These are phyloP conservation scores for Hypoxylon rubiginosum DNA, from an alignment of 2,329 filamentous ascomycete genomes.

Conservation along the genomic window DNA sequence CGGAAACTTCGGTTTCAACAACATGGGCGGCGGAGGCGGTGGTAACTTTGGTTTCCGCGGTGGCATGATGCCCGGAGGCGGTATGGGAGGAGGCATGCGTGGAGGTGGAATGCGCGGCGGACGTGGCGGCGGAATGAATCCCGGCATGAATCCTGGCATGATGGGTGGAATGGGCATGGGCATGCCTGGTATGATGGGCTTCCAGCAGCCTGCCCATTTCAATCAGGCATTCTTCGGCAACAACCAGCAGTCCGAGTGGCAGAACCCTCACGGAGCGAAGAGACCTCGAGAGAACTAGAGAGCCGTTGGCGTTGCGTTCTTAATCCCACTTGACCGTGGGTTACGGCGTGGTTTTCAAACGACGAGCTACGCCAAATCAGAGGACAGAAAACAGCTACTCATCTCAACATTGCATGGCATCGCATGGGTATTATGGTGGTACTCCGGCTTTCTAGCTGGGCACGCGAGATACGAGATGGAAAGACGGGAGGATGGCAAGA, in stretches of 20 bases:
- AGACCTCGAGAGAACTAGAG: constrained; percentile 51
- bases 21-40: constrained; percentile 44
- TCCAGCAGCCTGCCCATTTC: constrained; percentile 51
- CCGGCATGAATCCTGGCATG: constrained; percentile 48
- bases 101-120: constrained; percentile 52
- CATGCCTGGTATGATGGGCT: constrained; percentile 52
- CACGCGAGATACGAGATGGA: not conserved
- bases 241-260: constrained; percentile 53
- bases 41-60: constrained; percentile 52
- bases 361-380: not conserved
- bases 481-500: not conserved
- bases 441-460: not conserved
- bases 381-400: not conserved
- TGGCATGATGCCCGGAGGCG: constrained; percentile 52
- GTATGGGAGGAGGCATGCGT: constrained; percentile 51
- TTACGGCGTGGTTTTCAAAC: not conserved
- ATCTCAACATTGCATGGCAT: not conserved
- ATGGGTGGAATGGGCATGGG: constrained; percentile 48
- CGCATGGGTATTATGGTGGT: not conserved
- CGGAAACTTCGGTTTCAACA: constrained; percentile 49
- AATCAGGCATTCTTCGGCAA: constrained; percentile 52
- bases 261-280: constrained; percentile 54
- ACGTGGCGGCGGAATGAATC: constrained; percentile 49
- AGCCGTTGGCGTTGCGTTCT: not conserved
- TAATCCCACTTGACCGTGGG: not conserved